phyloP scores from a whole-genome alignment of 257 asterid species.

The Nicotiana benthamiana region DNA sequence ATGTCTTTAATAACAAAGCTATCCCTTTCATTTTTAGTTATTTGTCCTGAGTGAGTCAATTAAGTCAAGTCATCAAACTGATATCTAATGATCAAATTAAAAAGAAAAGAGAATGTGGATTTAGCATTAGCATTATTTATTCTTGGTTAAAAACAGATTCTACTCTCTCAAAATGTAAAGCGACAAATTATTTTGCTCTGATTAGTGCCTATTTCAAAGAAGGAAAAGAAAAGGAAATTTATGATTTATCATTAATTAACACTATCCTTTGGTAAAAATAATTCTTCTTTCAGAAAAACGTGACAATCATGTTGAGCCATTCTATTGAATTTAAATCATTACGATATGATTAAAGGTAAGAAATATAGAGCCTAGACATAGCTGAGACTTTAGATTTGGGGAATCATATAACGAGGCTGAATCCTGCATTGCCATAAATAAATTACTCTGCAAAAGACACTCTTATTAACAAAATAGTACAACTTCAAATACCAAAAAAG shows the following conservation, averaged over 20 bases:
- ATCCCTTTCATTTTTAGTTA: too few relatives aligned
- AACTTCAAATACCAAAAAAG: not conserved
- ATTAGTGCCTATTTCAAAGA: not conserved
- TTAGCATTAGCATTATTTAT: not conserved
- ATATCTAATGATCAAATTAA: too few relatives aligned
- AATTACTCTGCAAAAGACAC: not conserved
- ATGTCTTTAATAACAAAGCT: too few relatives aligned
- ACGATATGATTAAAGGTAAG: not conserved
- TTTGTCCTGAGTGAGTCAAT: too few relatives aligned
- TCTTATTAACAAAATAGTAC: not conserved
- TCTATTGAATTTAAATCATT: not conserved
- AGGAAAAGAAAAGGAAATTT: not conserved
- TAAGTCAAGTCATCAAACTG: too few relatives aligned
- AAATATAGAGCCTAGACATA: not conserved
- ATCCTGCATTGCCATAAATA: not conserved
- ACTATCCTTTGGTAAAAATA: not conserved
- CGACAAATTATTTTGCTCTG: not conserved
- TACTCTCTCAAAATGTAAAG: not conserved
- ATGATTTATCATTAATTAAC: not conserved
- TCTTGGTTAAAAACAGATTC: not conserved
- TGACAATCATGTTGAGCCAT: not conserved
- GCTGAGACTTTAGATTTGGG: not conserved
- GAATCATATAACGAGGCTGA: not conserved
- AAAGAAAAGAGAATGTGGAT: not conserved
- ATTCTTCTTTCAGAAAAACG: not conserved